These are phyloP conservation scores for Crithidia acanthocephali DNA, from an alignment of 208 protist genomes.

Conservation along the genomic window DNA sequence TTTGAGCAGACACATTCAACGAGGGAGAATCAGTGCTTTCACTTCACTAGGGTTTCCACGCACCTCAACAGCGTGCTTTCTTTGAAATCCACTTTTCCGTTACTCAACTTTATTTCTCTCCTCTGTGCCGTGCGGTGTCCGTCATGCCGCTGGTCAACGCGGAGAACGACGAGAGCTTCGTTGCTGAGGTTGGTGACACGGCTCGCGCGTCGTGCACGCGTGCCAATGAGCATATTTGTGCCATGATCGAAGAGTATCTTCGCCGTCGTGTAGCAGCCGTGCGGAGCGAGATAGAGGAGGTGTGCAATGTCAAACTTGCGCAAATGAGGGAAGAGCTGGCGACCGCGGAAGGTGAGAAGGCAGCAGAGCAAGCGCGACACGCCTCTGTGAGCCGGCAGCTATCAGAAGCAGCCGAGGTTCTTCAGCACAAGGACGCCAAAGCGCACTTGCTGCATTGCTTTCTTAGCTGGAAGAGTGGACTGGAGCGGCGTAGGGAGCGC, in stretches of 20 bases:
- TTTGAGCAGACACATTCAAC: too few species aligned
- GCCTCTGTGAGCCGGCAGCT: slow-evolving; percentile 10
- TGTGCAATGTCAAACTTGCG: neutral
- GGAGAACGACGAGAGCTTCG: slow-evolving; percentile 53
- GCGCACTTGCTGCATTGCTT: slow-evolving; percentile 25
- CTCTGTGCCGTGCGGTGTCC: neutral
- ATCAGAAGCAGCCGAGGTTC: neutral
- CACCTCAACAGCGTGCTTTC: neutral
- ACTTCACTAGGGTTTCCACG: too few species aligned
- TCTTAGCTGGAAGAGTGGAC: slow-evolving; percentile 39
- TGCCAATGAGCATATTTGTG: slow-evolving; percentile 37
- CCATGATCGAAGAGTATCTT: slow-evolving; percentile 74
- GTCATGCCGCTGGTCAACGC: slow-evolving; percentile 52
- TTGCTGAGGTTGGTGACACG: slow-evolving; percentile 43
- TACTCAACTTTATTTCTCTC: slow-evolving; percentile 15
- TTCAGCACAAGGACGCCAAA: slow-evolving; percentile 9
- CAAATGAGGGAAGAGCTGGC: slow-evolving; percentile 9
- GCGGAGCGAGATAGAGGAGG: slow-evolving; percentile 12
- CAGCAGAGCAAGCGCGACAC: neutral
- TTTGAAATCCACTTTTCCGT: too few species aligned
- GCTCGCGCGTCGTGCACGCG: slow-evolving; percentile 23
- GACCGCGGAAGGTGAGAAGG: neutral
- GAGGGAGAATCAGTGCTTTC: too few species aligned
- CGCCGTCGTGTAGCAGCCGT: slow-evolving; percentile 34
- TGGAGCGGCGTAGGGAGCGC: slow-evolving; percentile 26